These are phyloP conservation scores for Potentilla sterilis DNA, from an alignment of 306 rosid genomes.

Conservation along the genomic window DNA sequence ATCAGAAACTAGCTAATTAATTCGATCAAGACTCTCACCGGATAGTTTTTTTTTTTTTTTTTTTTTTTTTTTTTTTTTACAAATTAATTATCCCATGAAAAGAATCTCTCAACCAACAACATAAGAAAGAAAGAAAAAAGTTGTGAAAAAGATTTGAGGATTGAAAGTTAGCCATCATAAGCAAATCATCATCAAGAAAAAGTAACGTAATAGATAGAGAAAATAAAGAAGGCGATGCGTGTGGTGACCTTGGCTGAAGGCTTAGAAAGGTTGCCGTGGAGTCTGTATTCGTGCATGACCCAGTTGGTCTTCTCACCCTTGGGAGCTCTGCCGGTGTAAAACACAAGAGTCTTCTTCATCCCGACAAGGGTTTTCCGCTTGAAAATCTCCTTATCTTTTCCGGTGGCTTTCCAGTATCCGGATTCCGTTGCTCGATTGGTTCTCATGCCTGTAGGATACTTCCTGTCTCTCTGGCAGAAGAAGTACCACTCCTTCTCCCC, in stretches of 20 bases:
- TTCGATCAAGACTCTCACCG: not conserved
- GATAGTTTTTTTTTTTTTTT: not conserved
- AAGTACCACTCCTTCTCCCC: slow-evolving; percentile 96
- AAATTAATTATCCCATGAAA: slow-evolving; percentile 29
- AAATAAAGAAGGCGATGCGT: not conserved
- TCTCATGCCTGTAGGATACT: slow-evolving; percentile 95
- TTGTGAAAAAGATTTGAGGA: slow-evolving; percentile 18
- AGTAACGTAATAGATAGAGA: not conserved
- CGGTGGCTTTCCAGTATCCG: slow-evolving; percentile 98
- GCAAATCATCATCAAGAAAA: not conserved
- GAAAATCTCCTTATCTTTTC: slow-evolving; percentile 80
- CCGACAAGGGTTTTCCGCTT: slow-evolving; percentile 70
- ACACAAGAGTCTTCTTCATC: slow-evolving; percentile 95
- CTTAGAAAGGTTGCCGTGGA: slow-evolving; percentile 62
- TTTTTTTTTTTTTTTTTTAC: not conserved
- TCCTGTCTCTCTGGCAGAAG: slow-evolving; percentile 81
- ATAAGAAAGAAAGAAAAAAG: not conserved
- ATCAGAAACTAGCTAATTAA: not conserved
- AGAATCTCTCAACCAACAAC: slow-evolving; percentile 43
- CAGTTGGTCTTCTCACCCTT: slow-evolving; percentile 88
- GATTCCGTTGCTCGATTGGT: slow-evolving; percentile 88
- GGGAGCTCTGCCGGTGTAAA: slow-evolving; percentile 92
- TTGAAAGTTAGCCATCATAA: slow-evolving; percentile 22
- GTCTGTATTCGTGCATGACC: slow-evolving; percentile 96
- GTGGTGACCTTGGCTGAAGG: slow-evolving; percentile 50